Percentiles rank a stretch among this genome's conserved stretches.
Conservation (phyloP, 2,329 filamentous ascomycete species). For the Cercospora sp. region DNA sequence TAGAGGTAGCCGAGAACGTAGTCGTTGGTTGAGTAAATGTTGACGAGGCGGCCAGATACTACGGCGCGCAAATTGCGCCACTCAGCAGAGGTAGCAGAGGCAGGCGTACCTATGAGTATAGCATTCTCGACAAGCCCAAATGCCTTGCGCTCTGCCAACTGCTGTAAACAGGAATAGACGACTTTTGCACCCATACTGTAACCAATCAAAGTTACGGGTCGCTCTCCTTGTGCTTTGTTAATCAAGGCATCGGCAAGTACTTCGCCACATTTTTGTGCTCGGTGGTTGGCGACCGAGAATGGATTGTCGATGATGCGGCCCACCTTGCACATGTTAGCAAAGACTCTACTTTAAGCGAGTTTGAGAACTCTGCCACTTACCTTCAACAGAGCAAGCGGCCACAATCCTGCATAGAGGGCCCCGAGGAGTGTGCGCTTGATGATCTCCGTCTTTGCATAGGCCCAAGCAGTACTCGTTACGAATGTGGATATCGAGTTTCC, state of each 20-base stretch:
- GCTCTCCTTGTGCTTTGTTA: constrained; percentile 45
- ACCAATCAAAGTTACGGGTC: constrained; percentile 44
- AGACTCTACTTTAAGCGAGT: too few relatives aligned
- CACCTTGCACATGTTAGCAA: constrained; percentile 26
- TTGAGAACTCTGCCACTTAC: too few relatives aligned
- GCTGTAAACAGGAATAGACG: constrained; percentile 78
- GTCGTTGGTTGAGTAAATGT: constrained; percentile 85
- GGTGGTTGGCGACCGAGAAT: constrained; percentile 42
- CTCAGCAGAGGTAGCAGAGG: constrained; percentile 67
- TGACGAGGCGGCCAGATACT: constrained; percentile 78
- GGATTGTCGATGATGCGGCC: constrained; percentile 45
- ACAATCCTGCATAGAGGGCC: constrained; percentile 49
- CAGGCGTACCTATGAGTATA: constrained; percentile 78
- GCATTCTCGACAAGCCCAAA: constrained; percentile 84
- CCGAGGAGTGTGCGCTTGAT: constrained; percentile 61
- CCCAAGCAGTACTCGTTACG: constrained; percentile 79
- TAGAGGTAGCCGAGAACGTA: constrained; percentile 86
- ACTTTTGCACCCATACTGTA: constrained; percentile 52
- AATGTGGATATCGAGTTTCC: constrained; percentile 76
- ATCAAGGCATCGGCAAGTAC: constrained; percentile 45
- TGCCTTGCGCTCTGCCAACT: constrained; percentile 71
- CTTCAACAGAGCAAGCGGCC: constrained; percentile 51
- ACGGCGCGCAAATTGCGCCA: constrained; percentile 78
- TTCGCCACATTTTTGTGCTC: constrained; percentile 43
- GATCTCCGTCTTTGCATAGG: constrained; percentile 70